These are phyloP conservation scores for Lasiodiplodia theobromae DNA, from an alignment of 2,329 filamentous ascomycete genomes.

Conservation along the genomic window DNA sequence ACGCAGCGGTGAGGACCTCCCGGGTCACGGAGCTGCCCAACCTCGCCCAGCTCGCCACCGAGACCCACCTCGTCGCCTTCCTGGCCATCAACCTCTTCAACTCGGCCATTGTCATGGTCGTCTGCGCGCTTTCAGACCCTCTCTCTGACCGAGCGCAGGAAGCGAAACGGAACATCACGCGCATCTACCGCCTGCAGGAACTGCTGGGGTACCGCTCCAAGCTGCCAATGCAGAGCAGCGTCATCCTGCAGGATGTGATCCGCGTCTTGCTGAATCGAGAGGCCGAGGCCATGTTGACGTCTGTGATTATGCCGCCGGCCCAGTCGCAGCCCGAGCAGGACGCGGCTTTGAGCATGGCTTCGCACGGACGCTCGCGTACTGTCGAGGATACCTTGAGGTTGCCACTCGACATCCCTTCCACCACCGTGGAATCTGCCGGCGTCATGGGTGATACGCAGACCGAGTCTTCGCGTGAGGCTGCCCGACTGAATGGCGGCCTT, in stretches of 20 bases:
- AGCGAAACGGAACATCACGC: constrained; percentile 52
- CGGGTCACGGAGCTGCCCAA: constrained; percentile 44
- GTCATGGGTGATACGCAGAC: not conserved
- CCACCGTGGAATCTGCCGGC: not conserved
- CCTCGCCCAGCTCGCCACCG: constrained; percentile 48
- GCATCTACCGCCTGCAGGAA: constrained; percentile 52
- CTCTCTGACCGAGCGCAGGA: constrained; percentile 53
- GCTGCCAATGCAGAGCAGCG: constrained; percentile 47
- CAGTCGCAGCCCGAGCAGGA: not conserved
- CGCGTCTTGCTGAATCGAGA: constrained; percentile 15
- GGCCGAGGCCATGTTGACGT: constrained; percentile 16
- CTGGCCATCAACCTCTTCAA: constrained; percentile 56
- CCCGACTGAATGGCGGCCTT: not conserved
- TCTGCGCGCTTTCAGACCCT: constrained; percentile 52
- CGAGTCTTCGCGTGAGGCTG: not conserved
- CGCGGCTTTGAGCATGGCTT: not conserved
- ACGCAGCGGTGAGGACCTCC: constrained; percentile 51
- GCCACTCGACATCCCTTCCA: not conserved
- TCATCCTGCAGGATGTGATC: constrained; percentile 35
- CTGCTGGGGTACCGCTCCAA: constrained; percentile 44
- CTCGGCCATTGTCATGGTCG: constrained; percentile 52
- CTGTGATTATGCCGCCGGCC: not conserved
- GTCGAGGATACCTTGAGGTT: constrained; percentile 13
- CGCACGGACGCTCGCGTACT: not conserved
- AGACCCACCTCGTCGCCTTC: constrained; percentile 55